Percentiles rank a stretch among this genome's conserved stretches.
These are phyloP conservation scores for Capronia epimyces DNA, from an alignment of 2,329 filamentous ascomycete species.

Conservation along the genomic window DNA sequence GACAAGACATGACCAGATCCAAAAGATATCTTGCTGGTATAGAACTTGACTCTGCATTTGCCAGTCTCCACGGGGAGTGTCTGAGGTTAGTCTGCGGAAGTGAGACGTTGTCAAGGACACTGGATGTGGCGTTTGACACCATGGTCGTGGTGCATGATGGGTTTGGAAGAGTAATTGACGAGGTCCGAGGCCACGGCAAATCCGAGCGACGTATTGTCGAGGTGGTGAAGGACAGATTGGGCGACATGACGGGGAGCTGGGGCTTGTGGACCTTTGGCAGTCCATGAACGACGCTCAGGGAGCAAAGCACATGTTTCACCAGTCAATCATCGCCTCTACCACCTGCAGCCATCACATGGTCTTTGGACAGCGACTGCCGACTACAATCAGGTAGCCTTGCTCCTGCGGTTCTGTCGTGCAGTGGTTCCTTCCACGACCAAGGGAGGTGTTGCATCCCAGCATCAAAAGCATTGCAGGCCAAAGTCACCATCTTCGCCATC, in stretches of 20 bases:
- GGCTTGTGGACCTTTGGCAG: slow-evolving; percentile 4
- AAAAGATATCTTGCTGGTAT: slow-evolving; percentile 3
- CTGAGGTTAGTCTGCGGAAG: slow-evolving; percentile 13
- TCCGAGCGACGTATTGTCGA: slow-evolving; percentile 13
- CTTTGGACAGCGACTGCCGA: too few relatives aligned
- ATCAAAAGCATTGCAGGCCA: too few relatives aligned
- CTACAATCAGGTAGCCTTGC: too few relatives aligned
- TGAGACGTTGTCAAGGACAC: slow-evolving; percentile 11
- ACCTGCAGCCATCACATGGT: too few relatives aligned
- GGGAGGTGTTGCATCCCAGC: too few relatives aligned
- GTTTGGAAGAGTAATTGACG: slow-evolving; percentile 3
- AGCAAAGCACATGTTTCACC: background rate
- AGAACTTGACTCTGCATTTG: slow-evolving; percentile 16
- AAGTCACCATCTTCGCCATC: background rate
- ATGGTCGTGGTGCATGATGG: slow-evolving; percentile 22
- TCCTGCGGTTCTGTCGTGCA: too few relatives aligned
- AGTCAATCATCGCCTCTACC: too few relatives aligned
- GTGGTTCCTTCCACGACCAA: too few relatives aligned
- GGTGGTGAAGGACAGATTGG: slow-evolving; percentile 20
- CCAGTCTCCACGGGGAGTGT: slow-evolving; percentile 6
- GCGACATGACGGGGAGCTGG: slow-evolving; percentile 17
- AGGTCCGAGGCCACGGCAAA: background rate
- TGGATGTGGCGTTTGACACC: slow-evolving; percentile 16
- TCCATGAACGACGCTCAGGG: background rate
- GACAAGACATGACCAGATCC: slow-evolving; percentile 1